A percentile compares a stretch with the other conserved stretches of the same genome.
Conservation (phyloP, 129 eudicot species). For the Erigeron canadensis region DNA sequence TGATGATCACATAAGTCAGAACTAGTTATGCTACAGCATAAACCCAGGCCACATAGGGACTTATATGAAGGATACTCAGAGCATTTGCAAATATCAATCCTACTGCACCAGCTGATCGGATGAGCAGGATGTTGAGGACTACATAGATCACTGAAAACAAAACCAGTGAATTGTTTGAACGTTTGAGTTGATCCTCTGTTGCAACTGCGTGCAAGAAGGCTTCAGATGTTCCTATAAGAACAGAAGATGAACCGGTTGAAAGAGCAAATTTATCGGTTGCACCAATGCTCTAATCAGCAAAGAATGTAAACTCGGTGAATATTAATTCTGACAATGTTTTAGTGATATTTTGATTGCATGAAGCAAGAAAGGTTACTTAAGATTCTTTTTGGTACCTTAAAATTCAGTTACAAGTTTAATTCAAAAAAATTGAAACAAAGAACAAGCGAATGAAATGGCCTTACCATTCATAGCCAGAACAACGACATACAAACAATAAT, state of each 20-base stretch:
- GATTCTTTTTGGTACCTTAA: neutral
- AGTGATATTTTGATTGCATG: too few species aligned
- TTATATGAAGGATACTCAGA: slow-evolving; percentile 77
- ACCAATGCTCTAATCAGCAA: neutral
- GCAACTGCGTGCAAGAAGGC: slow-evolving; percentile 99
- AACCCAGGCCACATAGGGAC: neutral
- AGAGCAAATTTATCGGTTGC: slow-evolving; percentile 7
- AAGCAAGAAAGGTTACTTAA: slow-evolving; percentile 8
- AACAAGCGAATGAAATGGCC: slow-evolving; percentile 3
- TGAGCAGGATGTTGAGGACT: slow-evolving; percentile 63
- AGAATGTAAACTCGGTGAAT: too few species aligned
- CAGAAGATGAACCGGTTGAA: neutral
- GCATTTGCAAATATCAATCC: slow-evolving; percentile 94
- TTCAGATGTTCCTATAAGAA: slow-evolving; percentile 84
- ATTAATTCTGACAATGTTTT: too few species aligned
- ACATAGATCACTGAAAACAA: slow-evolving; percentile 75
- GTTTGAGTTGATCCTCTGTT: slow-evolving; percentile 71
- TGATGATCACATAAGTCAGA: neutral
- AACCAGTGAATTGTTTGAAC: slow-evolving; percentile 71
- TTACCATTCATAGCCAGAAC: slow-evolving; percentile 87
- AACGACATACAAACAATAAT: slow-evolving; percentile 72
- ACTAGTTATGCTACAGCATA: neutral
- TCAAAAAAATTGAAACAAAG: slow-evolving; percentile 11
- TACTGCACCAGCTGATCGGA: slow-evolving; percentile 85
- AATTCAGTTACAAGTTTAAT: slow-evolving; percentile 14